A percentile compares a stretch with the other conserved stretches of the same genome.
Evolutionary conservation across 2,329 filamentous ascomycete species (phyloP).

Genomic region (Xylariaceae sp.): DNA sequence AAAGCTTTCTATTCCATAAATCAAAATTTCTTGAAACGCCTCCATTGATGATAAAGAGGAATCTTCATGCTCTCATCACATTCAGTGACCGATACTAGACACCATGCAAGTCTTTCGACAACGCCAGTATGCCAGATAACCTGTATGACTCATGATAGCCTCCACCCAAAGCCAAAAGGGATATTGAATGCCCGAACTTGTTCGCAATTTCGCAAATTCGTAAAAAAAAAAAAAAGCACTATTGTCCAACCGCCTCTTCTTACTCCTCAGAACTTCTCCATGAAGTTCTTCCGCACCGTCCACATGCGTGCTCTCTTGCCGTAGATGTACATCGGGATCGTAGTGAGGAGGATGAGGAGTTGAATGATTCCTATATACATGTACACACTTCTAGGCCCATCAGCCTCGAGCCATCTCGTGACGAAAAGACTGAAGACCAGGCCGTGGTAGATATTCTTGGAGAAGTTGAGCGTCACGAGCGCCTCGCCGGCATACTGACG

Average conservation of each 20-base stretch:
- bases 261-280: conserved; percentile 63
- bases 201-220: not conserved
- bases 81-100: not conserved
- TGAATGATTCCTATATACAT: conserved; percentile 84
- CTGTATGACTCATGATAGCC: no score
- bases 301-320: conserved; percentile 91
- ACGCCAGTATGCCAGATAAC: no score
- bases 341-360: conserved; percentile 65
- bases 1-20: no score
- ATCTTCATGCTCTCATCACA: no score
- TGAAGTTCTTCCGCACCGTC: conserved; percentile 81
- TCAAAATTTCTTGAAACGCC: no score
- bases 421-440: conserved; percentile 87
- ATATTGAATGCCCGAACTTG: no score
- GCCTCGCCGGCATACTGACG: conserved; percentile 91
- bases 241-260: not conserved
- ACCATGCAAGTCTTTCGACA: not conserved
- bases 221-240: not conserved
- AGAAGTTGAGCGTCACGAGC: conserved; percentile 88
- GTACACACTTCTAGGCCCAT: conserved; percentile 75
- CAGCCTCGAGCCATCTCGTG: conserved; percentile 71
- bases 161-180: no score
- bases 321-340: conserved; percentile 91
- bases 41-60: no score
- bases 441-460: conserved; percentile 90